Base-by-base conservation (phyloP, 345 rosid genomes). In the Gynandropsis gynandra region DNA sequence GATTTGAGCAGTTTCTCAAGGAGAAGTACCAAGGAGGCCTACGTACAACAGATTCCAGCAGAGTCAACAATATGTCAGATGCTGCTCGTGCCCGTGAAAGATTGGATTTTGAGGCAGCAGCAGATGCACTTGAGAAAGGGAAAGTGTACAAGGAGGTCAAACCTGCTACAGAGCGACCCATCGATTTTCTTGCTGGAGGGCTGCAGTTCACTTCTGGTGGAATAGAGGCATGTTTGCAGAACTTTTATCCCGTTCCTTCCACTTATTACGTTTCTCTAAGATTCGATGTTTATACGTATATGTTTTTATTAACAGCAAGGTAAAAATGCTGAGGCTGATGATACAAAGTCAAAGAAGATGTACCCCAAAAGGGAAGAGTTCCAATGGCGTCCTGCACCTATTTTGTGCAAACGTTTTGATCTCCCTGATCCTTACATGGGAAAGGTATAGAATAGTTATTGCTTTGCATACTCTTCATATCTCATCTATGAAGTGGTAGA, bases 331-430 rank as follows among this genome's bases (percentile, higher is more conserved):
- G 78, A 55, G 61, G 76, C 68, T 15, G 86, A 82, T 67, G 78
- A 82, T 58, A 54, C 63, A 49, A 20, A 32, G 36, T 38, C 55
- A 11, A 75, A 65, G 70, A 74, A 58, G 53, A 66, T 55, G 12
- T 78, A 72, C 46, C 98, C 98, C 37, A 87, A 50, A 73, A 76
- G 98, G 59, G 90, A 81, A 67, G 97, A 87, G 82, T 85, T 82
- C 65, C 86, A 75, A 41, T 92, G 97, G 98, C 89, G 83, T 52
- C 98, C 98, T 68, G 69, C 85, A 21, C 65, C 87, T 47, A 66
- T 92, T 61, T 54, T 92, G 56, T 92, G 98, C 94, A 92, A 87
- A 69, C 94, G 97, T 58, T 92, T 92, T 73, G 98, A 92, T 67
- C 83, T 92, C 33, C 66, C 81, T 72, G 98, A 92, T 75, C 97